Evolutionary conservation across 345 rosid genomes (phyloP).

Genomic region (Brassica cretica): DNA sequence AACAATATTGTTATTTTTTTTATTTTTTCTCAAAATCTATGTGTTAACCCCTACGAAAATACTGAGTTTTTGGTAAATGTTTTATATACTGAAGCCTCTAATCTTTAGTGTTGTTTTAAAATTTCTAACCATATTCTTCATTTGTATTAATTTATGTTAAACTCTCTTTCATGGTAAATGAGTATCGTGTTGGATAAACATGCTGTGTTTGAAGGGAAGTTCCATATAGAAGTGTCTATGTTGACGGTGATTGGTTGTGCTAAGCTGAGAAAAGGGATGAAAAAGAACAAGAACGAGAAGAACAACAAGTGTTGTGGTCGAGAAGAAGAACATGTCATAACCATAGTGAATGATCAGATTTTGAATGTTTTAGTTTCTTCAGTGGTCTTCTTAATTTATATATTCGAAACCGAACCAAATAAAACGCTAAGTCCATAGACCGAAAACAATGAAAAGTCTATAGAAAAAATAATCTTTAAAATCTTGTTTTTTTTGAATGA

Average conservation of each 20-base stretch:
- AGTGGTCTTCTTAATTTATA: neutral
- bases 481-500: too few species aligned
- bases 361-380: neutral
- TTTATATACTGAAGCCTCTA: too few species aligned
- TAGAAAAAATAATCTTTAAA: neutral
- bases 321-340: slow-evolving; percentile 7
- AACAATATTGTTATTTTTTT: too few species aligned
- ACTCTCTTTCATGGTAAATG: too few species aligned
- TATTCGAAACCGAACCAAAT: neutral
- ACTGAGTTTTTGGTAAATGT: too few species aligned
- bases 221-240: slow-evolving; percentile 1
- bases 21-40: too few species aligned
- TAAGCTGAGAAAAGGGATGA: slow-evolving; percentile 1
- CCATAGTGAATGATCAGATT: neutral
- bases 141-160: too few species aligned
- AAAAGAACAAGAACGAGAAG: slow-evolving; percentile 6
- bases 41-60: too few species aligned
- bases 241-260: neutral
- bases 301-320: neutral
- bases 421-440: neutral
- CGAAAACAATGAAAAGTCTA: neutral
- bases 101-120: too few species aligned
- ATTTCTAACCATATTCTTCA: too few species aligned
- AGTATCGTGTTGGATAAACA: neutral
- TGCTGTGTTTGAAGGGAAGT: neutral